These are phyloP conservation scores for Candida sp. DNA, from an alignment of 1,139 yeast species.

Conservation along the genomic window DNA sequence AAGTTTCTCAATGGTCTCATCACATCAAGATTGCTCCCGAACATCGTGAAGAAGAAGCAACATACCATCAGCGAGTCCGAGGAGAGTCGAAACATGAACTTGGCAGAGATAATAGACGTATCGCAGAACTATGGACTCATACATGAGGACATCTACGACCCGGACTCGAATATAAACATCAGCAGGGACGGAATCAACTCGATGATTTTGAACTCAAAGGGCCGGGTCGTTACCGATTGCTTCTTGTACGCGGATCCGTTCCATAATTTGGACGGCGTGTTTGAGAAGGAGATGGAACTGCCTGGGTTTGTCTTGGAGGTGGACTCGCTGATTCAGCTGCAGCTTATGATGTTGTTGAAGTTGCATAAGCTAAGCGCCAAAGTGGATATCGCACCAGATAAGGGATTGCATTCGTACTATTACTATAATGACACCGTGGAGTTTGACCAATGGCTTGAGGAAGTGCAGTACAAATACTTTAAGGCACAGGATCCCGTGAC, in stretches of 20 bases:
- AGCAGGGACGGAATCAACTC: conserved; percentile 73
- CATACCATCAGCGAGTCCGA: conserved; percentile 63
- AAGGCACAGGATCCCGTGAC: conserved; percentile 33
- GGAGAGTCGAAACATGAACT: conserved; percentile 40
- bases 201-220: conserved; percentile 81
- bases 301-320: conserved; percentile 68
- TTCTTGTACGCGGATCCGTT: conserved; percentile 75
- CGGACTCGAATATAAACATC: conserved; percentile 41
- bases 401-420: conserved; percentile 48
- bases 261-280: conserved; percentile 18
- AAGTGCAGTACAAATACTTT: conserved; percentile 33
- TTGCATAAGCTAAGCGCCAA: conserved; percentile 73
- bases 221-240: conserved; percentile 77
- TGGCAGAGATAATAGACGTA: conserved; percentile 39
- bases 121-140: conserved; percentile 66
- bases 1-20: conserved; percentile 85
- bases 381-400: conserved; percentile 44
- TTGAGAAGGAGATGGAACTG: conserved; percentile 22
- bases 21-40: conserved; percentile 73
- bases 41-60: conserved; percentile 64
- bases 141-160: conserved; percentile 62
- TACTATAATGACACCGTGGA: conserved; percentile 54
- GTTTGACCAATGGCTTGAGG: conserved; percentile 44
- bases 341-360: conserved; percentile 54
- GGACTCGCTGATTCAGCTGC: conserved; percentile 38